Conservation (phyloP, 768 basidiomycete species). For the Suillus brevipes region DNA sequence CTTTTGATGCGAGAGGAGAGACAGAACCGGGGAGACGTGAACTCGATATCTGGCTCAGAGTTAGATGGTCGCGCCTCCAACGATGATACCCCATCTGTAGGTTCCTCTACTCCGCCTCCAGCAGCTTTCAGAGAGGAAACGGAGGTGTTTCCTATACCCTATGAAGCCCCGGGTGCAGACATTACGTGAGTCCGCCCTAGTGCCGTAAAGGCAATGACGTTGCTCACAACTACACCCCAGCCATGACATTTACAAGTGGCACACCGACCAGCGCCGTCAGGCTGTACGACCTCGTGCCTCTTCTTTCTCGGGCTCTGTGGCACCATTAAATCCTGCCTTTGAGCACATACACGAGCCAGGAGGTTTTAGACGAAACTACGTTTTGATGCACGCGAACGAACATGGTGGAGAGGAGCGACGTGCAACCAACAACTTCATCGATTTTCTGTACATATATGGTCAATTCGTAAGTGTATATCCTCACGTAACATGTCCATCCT, state of each 20-base stretch:
- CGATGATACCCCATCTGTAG: slow-evolving; percentile 21
- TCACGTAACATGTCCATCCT: slow-evolving; percentile 1
- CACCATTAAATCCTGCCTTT: slow-evolving; percentile 69
- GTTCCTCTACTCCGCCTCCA: slow-evolving; percentile 26
- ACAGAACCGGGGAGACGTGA: slow-evolving; percentile 24
- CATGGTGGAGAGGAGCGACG: slow-evolving; percentile 61
- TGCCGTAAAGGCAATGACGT: slow-evolving; percentile 1
- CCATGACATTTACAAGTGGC: slow-evolving; percentile 96
- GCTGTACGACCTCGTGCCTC: slow-evolving; percentile 63
- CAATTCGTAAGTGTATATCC: slow-evolving; percentile 75
- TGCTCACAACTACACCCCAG: slow-evolving; percentile 36
- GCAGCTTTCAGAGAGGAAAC: slow-evolving; percentile 45
- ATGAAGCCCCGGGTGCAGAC: slow-evolving; percentile 84
- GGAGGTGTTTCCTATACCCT: slow-evolving; percentile 85
- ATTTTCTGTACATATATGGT: slow-evolving; percentile 92
- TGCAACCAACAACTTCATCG: slow-evolving; percentile 83
- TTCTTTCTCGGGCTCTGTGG: slow-evolving; percentile 61
- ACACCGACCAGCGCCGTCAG: slow-evolving; percentile 67
- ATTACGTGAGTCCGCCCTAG: slow-evolving; percentile 69
- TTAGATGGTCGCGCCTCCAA: slow-evolving; percentile 17
- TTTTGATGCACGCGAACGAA: slow-evolving; percentile 69
- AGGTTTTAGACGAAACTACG: slow-evolving; percentile 89
- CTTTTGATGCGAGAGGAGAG: slow-evolving; percentile 72
- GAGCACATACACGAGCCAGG: slow-evolving; percentile 95
- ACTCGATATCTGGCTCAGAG: slow-evolving; percentile 26